Percentiles rank a stretch among this genome's conserved stretches.
phyloP scores from a whole-genome alignment of 257 asterid species.

The Mitragyna speciosa region DNA sequence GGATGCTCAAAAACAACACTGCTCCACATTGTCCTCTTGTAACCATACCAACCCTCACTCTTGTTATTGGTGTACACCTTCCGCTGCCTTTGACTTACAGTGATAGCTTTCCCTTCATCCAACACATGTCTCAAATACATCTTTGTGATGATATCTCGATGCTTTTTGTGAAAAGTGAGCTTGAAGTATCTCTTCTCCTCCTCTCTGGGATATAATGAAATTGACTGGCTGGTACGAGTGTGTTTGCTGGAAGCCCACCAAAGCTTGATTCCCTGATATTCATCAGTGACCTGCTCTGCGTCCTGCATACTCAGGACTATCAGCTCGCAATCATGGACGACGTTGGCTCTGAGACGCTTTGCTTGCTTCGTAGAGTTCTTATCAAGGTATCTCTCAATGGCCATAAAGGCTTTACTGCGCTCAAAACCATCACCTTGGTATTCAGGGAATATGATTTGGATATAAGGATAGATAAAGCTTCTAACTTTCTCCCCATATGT shows the following conservation, averaged over 20 bases:
- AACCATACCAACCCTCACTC: constrained; percentile 25
- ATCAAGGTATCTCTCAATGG: constrained; percentile 21
- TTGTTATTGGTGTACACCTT: constrained; percentile 48
- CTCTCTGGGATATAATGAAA: constrained; percentile 36
- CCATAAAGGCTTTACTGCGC: constrained; percentile 40
- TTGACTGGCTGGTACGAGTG: not conserved
- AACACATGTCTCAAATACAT: constrained; percentile 43
- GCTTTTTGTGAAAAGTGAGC: constrained; percentile 44
- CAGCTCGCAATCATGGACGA: too few relatives aligned
- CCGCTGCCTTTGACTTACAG: constrained; percentile 38
- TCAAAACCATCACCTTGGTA: constrained; percentile 27
- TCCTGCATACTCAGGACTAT: too few relatives aligned
- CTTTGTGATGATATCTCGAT: constrained; percentile 27
- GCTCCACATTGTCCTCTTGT: constrained; percentile 47
- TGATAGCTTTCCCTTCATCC: constrained; percentile 50
- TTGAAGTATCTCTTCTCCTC: constrained; percentile 39
- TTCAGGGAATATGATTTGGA: constrained; percentile 21
- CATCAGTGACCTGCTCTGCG: too few relatives aligned
- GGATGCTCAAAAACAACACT: constrained; percentile 57
- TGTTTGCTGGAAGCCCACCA: constrained; percentile 22
- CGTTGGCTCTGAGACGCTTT: too few relatives aligned
- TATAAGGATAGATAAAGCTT: constrained; percentile 11
- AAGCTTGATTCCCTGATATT: too few relatives aligned
- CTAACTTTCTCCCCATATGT: not conserved
- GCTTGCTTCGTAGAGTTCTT: too few relatives aligned